Conservation (phyloP, 2,329 filamentous ascomycete species). For the Scedosporium apiospermum region DNA sequence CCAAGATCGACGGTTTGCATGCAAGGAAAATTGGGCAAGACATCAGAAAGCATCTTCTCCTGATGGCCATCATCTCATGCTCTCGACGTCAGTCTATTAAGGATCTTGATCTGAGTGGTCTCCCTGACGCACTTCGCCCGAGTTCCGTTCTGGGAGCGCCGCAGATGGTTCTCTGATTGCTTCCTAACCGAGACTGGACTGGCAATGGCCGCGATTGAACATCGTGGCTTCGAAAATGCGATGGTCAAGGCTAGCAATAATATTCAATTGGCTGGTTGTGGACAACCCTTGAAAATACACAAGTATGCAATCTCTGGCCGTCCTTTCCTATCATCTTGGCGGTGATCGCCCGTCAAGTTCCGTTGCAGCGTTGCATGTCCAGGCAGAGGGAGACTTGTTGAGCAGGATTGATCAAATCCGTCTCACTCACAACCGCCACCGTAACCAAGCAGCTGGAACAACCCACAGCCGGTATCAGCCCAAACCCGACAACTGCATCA, state of each 20-base stretch:
- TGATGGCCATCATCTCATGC: no score
- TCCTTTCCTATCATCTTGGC: not conserved
- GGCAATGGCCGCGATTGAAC: no score
- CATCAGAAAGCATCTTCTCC: not conserved
- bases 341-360: not conserved
- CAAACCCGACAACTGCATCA: not conserved
- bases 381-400: not conserved
- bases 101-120: no score
- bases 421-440: not conserved
- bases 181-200: no score
- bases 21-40: not conserved
- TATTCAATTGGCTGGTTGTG: no score
- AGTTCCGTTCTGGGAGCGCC: no score
- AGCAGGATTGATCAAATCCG: not conserved
- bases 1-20: not conserved
- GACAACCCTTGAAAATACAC: no score
- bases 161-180: no score
- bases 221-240: no score
- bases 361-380: constrained; percentile 3
- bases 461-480: not conserved
- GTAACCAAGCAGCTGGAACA: not conserved
- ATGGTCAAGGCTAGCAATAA: no score
- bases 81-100: no score
- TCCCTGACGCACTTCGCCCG: no score
- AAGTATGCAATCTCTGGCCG: not conserved